These are phyloP conservation scores for Calocybe cyanea DNA, from an alignment of 768 basidiomycete species.

Conservation along the genomic window DNA sequence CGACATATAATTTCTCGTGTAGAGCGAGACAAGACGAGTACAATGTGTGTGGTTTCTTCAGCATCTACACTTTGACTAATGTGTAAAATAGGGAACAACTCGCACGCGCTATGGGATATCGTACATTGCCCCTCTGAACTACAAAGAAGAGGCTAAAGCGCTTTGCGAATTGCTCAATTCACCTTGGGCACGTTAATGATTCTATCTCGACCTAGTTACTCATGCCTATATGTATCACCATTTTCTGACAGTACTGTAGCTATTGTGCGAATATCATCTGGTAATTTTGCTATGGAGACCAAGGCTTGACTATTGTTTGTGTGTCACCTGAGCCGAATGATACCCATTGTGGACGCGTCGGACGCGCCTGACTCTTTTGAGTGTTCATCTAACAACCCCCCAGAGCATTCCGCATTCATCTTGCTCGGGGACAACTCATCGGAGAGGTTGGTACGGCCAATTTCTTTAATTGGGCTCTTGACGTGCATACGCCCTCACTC, in stretches of 20 bases:
- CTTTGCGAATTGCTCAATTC: constrained; percentile 59
- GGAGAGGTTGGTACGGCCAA: background rate
- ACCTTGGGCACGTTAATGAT: constrained; percentile 46
- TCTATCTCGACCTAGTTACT: too few relatives aligned
- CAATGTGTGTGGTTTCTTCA: constrained; percentile 64
- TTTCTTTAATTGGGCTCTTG: background rate
- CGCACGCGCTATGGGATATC: constrained; percentile 83
- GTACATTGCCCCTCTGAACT: constrained; percentile 62
- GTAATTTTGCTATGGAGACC: constrained; percentile 7
- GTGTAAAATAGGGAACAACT: constrained; percentile 58
- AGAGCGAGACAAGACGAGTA: constrained; percentile 85
- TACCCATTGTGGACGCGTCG: constrained; percentile 26
- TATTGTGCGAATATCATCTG: too few relatives aligned
- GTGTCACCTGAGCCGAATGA: constrained; percentile 12
- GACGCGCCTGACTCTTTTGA: constrained; percentile 12
- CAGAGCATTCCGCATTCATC: constrained; percentile 9
- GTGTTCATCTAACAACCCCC: constrained; percentile 1
- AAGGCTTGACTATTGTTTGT: constrained; percentile 10
- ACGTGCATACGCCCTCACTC: too few relatives aligned
- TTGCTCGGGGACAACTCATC: background rate
- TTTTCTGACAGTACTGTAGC: too few relatives aligned
- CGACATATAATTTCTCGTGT: constrained; percentile 78
- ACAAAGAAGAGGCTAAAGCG: constrained; percentile 57
- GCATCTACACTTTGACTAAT: background rate
- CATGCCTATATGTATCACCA: too few relatives aligned